Conservation (phyloP, 164 flowering plant species). For the Pachysandra terminalis region DNA sequence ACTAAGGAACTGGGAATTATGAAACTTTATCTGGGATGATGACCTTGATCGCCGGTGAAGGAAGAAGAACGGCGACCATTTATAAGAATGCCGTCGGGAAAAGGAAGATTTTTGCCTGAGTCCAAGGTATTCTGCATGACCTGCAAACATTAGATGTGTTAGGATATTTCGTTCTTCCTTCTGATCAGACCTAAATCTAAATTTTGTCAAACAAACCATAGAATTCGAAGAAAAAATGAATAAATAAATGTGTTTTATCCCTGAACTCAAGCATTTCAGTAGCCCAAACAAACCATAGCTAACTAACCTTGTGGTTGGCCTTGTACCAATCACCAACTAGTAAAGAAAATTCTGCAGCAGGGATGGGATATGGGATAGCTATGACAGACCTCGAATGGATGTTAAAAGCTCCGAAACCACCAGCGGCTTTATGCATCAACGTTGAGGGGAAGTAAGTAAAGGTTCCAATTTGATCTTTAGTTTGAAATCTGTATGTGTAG, state of each 20-base stretch:
- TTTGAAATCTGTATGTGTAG: constrained; percentile 67
- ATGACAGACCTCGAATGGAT: constrained; percentile 53
- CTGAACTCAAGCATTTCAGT: no score
- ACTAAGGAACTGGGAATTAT: no score
- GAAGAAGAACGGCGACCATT: constrained; percentile 50
- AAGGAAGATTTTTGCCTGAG: constrained; percentile 53
- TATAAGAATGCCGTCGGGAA: constrained; percentile 75
- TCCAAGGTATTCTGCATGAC: constrained; percentile 51
- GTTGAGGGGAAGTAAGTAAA: constrained; percentile 74
- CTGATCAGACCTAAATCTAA: background rate
- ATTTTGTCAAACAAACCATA: background rate
- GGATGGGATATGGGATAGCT: constrained; percentile 59
- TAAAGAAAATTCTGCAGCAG: constrained; percentile 56
- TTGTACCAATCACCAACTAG: constrained; percentile 86
- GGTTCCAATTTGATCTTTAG: constrained; percentile 84
- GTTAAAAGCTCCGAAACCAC: constrained; percentile 73
- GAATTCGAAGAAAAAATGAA: background rate
- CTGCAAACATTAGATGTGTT: constrained; percentile 34
- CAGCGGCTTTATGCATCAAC: constrained; percentile 64
- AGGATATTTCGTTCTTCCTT: background rate
- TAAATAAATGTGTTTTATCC: no score
- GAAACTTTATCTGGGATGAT: background rate
- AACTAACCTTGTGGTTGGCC: constrained; percentile 58
- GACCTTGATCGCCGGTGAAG: constrained; percentile 77
- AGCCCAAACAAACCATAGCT: no score